Percentiles rank a stretch among this genome's conserved stretches.
These are phyloP conservation scores for Trichocomaceae sp. DNA, from an alignment of 2,329 filamentous ascomycete species.

Conservation along the genomic window DNA sequence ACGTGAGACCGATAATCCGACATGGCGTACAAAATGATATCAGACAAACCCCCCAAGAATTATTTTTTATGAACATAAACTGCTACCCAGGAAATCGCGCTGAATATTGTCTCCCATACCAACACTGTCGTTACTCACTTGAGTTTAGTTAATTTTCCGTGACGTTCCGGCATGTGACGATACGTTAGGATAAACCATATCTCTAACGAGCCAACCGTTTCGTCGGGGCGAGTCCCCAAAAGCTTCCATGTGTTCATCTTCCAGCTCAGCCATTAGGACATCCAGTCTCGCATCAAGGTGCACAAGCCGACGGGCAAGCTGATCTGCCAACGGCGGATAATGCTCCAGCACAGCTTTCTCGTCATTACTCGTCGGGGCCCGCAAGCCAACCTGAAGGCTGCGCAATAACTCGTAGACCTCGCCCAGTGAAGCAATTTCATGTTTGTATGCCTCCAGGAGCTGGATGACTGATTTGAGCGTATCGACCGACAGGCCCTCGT, in stretches of 20 bases:
- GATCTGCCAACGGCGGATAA: constrained; percentile 16
- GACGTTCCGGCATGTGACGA: neutral
- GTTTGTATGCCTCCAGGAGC: constrained; percentile 18
- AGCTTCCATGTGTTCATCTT: constrained; percentile 51
- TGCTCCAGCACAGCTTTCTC: constrained; percentile 7
- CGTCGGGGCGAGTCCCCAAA: constrained; percentile 37
- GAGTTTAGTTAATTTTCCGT: neutral
- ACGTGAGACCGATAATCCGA: neutral
- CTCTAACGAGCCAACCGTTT: constrained; percentile 10
- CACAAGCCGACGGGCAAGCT: constrained; percentile 15
- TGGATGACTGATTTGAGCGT: constrained; percentile 18
- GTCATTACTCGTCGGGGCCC: constrained; percentile 6
- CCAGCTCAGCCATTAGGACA: constrained; percentile 29
- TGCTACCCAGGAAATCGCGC: too few species aligned
- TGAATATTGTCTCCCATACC: too few species aligned
- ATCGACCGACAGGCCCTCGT: constrained; percentile 15
- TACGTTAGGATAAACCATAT: constrained; percentile 4
- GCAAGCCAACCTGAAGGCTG: constrained; percentile 15
- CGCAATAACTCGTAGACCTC: constrained; percentile 16
- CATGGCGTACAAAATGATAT: neutral
- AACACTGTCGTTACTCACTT: neutral
- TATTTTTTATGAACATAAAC: neutral
- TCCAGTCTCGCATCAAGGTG: constrained; percentile 17
- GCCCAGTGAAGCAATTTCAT: constrained; percentile 16
- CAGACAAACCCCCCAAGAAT: neutral